Evolutionary conservation across 495 filamentous ascomycete species (phyloP), one percentile per base, ranked within the genome.

Genomic region (Viridothelium virens): DNA sequence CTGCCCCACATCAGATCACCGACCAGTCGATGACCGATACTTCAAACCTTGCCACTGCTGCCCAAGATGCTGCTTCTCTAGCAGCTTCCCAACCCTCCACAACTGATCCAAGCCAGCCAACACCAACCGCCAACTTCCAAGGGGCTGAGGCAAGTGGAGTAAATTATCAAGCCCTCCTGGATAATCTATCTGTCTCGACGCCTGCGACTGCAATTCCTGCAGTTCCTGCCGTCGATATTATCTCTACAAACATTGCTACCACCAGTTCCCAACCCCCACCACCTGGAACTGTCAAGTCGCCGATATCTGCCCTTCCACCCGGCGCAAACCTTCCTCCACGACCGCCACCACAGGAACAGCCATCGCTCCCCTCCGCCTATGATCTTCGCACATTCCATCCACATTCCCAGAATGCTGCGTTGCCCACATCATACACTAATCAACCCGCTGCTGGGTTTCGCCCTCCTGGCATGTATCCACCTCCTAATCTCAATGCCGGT

Each of bases 311-410:
- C 72, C 73, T 80, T 65, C 72, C 81, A 65, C 76, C 80, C 67
- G 73, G 78, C 68, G 75, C 79, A 63, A 82, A 79, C 66, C 80
- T 87, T 48, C 81, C 81, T 62, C 79, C 85, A 64, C 80, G 82
- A 69, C 82, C 84, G 14, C 79, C 80, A 11, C 73, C 80, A 63
- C 76, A 83, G 65, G 82, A 83, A 66, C 81, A 83, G 74, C 85
- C 84, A 53, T 76, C 83, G 66, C 79, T 81, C 59, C 82, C 86
- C 74, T 78, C 81, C 62, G 82, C 82, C 68, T 86, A 85, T 72
- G 73, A 79, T 47, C 78, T 84, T 64, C 77, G 79, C 62, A 77
- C 83, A 14, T 85, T 86, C 74, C 84, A 86, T 70, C 75, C 75
- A n/a, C 83, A 83, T 62, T 74, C 77, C 61, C 77, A 74, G 66